A percentile compares a stretch with the other conserved stretches of the same genome.
phyloP scores from a whole-genome alignment of 2,329 filamentous ascomycete species.

The Botrytis fragariae region DNA sequence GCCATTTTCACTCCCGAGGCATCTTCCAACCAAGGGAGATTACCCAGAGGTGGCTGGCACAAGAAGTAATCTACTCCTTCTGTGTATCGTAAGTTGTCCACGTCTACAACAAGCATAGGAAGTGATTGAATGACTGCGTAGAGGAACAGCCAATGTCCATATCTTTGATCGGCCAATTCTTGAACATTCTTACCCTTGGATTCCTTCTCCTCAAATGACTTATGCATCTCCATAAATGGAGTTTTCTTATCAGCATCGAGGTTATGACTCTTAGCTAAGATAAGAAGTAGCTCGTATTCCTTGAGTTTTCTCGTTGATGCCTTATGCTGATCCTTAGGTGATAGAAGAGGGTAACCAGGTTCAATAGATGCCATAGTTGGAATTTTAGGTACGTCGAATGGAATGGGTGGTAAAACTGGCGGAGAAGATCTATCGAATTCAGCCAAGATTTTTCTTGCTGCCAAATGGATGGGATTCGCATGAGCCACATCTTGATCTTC shows the following conservation, averaged over 20 bases:
- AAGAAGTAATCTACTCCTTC: conserved; percentile 80
- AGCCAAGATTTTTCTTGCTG: conserved; percentile 73
- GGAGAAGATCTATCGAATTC: conserved; percentile 89
- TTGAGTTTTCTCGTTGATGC: conserved; percentile 70
- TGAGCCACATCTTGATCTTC: conserved; percentile 52
- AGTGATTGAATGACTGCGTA: conserved; percentile 76
- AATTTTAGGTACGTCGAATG: conserved; percentile 80
- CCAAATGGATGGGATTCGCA: conserved; percentile 47
- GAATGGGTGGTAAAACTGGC: conserved; percentile 85
- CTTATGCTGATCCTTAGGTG: conserved; percentile 72
- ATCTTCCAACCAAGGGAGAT: conserved; percentile 70
- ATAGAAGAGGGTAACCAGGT: conserved; percentile 60
- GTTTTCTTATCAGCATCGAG: conserved; percentile 61
- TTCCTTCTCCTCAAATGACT: conserved; percentile 68
- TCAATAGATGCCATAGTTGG: conserved; percentile 67
- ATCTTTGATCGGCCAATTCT: conserved; percentile 69
- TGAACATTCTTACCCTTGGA: conserved; percentile 60
- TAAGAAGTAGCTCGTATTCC: conserved; percentile 70
- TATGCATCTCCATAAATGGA: conserved; percentile 68
- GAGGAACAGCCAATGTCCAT: conserved; percentile 78
- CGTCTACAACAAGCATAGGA: conserved; percentile 75
- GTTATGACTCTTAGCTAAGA: conserved; percentile 82
- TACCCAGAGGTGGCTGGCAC: conserved; percentile 70
- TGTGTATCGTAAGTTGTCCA: conserved; percentile 64
- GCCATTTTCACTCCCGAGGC: conserved; percentile 58